A percentile compares a stretch with the other conserved stretches of the same genome.
phyloP scores from a whole-genome alignment of 2,329 filamentous ascomycete species.

The Colletotrichum liaoningense region DNA sequence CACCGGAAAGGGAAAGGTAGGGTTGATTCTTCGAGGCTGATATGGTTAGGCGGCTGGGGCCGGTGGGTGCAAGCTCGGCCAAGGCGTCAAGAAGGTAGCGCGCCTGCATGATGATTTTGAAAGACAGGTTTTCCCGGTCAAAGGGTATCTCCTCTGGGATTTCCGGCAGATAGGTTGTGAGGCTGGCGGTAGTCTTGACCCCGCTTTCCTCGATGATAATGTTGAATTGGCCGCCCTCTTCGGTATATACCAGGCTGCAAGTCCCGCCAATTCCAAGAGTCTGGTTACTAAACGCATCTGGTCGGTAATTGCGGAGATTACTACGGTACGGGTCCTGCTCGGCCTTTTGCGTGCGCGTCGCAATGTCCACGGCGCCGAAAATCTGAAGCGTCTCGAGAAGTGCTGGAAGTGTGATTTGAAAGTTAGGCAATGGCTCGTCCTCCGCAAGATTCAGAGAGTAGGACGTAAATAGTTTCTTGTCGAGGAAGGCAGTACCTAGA shows the following conservation, averaged over 20 bases:
- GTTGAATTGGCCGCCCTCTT: constrained; percentile 81
- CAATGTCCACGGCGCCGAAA: constrained; percentile 84
- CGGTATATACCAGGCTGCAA: constrained; percentile 83
- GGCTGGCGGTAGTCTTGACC: constrained; percentile 88
- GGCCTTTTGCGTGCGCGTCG: constrained; percentile 66
- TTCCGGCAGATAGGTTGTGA: constrained; percentile 88
- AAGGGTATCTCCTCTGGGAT: constrained; percentile 86
- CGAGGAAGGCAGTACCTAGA: constrained; percentile 74
- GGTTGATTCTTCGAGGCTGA: constrained; percentile 72
- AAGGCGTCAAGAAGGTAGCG: constrained; percentile 78
- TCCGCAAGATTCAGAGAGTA: constrained; percentile 74
- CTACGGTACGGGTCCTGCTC: constrained; percentile 71
- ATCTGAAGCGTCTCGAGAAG: constrained; percentile 96
- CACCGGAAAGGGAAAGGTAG: constrained; percentile 79
- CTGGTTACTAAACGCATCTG: constrained; percentile 85
- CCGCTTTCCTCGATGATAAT: constrained; percentile 88
- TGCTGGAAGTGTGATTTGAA: constrained; percentile 88
- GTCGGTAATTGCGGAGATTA: constrained; percentile 70
- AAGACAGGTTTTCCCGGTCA: constrained; percentile 79
- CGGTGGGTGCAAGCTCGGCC: constrained; percentile 75
- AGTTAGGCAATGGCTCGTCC: constrained; percentile 68
- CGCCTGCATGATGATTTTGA: constrained; percentile 96
- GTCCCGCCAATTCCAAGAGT: constrained; percentile 86
- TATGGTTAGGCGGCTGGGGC: constrained; percentile 79
- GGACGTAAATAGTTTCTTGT: constrained; percentile 88